Percentiles rank a stretch among this genome's conserved stretches.
These are phyloP conservation scores for Lumnitzera littorea DNA, from an alignment of 345 rosid species.

Conservation along the genomic window DNA sequence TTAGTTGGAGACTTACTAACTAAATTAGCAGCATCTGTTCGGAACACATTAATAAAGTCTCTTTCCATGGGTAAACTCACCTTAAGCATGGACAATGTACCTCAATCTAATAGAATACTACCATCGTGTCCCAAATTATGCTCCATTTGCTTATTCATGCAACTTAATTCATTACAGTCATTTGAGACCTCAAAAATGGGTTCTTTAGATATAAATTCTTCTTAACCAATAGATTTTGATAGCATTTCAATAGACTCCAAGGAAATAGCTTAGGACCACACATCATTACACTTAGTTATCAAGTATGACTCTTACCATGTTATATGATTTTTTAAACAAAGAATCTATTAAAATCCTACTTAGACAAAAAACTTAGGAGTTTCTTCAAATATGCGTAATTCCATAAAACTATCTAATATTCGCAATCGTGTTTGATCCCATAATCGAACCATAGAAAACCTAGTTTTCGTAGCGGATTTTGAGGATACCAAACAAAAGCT, in stretches of 20 bases:
- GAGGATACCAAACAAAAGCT: no score
- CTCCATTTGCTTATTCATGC: conserved; percentile 66
- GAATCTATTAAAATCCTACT: no score
- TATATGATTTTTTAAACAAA: no score
- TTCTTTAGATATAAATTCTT: conserved; percentile 48
- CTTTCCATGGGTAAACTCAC: conserved; percentile 9
- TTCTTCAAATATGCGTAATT: no score
- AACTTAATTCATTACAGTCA: conserved; percentile 65
- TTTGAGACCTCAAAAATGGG: conserved; percentile 40
- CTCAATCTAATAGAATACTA: conserved; percentile 28
- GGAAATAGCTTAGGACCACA: conserved; percentile 74
- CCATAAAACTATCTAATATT: no score
- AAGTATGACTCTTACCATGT: conserved; percentile 46
- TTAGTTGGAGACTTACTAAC: conserved; percentile 24
- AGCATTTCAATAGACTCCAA: conserved; percentile 45
- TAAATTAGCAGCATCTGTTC: conserved; percentile 19
- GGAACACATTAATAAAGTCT: conserved; percentile 11
- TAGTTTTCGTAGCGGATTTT: no score
- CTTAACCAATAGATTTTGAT: conserved; percentile 92
- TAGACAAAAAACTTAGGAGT: no score
- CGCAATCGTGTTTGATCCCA: no score
- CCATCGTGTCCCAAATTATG: conserved; percentile 37
- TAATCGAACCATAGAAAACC: no score
- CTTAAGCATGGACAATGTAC: conserved; percentile 19
- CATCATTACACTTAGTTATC: conserved; percentile 74